Evolutionary conservation across 176 grass and related monocot genomes (phyloP).

Genomic region (Tuctoria greenei): DNA sequence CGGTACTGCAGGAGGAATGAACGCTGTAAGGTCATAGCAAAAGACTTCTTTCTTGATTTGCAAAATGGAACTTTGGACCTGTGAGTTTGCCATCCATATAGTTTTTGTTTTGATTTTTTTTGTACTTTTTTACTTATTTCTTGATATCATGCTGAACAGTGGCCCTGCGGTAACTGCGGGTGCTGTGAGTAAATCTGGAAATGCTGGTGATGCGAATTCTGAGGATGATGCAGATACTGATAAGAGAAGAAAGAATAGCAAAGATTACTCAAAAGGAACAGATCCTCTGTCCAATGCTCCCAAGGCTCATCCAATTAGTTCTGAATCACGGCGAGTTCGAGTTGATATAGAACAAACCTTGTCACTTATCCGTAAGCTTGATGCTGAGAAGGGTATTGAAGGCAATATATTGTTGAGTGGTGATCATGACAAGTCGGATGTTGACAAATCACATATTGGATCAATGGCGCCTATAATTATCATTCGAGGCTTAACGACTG

Average conservation of each 20-base stretch:
- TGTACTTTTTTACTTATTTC: slow-evolving; percentile 38
- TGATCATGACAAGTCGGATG: slow-evolving; percentile 48
- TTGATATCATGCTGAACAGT: slow-evolving; percentile 54
- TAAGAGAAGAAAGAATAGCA: slow-evolving; percentile 78
- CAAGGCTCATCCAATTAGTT: slow-evolving; percentile 70
- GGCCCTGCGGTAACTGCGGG: slow-evolving; percentile 65
- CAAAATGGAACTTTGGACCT: slow-evolving; percentile 85
- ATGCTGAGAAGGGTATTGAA: slow-evolving; percentile 83
- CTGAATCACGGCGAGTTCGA: slow-evolving; percentile 68
- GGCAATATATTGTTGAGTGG: slow-evolving; percentile 64
- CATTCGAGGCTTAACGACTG: slow-evolving; percentile 81
- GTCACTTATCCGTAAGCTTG: slow-evolving; percentile 68
- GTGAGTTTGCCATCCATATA: slow-evolving; percentile 45
- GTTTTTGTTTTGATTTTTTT: slow-evolving; percentile 17
- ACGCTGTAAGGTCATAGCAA: slow-evolving; percentile 46
- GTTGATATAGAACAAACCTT: slow-evolving; percentile 75
- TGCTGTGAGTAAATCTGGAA: slow-evolving; percentile 48
- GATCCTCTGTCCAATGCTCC: slow-evolving; percentile 45
- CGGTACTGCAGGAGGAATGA: slow-evolving; percentile 47
- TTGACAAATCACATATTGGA: slow-evolving; percentile 79
- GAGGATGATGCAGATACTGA: slow-evolving; percentile 78
- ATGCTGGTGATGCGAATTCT: slow-evolving; percentile 72
- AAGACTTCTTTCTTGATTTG: slow-evolving; percentile 87
- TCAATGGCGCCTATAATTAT: slow-evolving; percentile 96
- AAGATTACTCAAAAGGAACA: slow-evolving; percentile 54